These are phyloP conservation scores for Penicillium psychrosexuale DNA, from an alignment of 2,329 filamentous ascomycete genomes.

Conservation along the genomic window DNA sequence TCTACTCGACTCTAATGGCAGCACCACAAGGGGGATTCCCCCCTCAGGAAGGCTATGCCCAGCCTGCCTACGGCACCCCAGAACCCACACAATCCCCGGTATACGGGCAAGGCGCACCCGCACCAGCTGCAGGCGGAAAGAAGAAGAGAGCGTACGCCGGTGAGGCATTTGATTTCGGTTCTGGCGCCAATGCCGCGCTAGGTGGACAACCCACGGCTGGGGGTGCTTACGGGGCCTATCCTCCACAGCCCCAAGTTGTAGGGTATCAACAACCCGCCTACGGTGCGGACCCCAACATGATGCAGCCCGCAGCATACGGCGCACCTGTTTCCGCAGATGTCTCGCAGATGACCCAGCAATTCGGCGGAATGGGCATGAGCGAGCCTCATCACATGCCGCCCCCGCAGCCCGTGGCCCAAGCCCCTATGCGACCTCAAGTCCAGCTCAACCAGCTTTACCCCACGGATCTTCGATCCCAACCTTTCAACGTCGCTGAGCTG, in stretches of 20 bases:
- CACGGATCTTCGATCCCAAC: slow-evolving; percentile 85
- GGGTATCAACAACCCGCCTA: slow-evolving; percentile 45
- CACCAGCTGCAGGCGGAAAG: slow-evolving; percentile 39
- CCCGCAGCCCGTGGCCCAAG: slow-evolving; percentile 43
- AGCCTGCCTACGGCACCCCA: slow-evolving; percentile 41
- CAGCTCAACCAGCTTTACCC: slow-evolving; percentile 84
- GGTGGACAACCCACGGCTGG: slow-evolving; percentile 50
- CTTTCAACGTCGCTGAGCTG: slow-evolving; percentile 89
- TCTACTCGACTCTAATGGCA: slow-evolving; percentile 42
- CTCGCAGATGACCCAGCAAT: slow-evolving; percentile 73
- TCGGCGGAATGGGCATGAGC: slow-evolving; percentile 72
- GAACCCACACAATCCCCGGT: slow-evolving; percentile 36
- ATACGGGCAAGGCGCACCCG: slow-evolving; percentile 31
- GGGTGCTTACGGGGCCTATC: slow-evolving; percentile 62
- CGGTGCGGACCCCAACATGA: slow-evolving; percentile 44
- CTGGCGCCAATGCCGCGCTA: slow-evolving; percentile 73
- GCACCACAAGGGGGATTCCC: slow-evolving; percentile 53
- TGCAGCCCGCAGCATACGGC: slow-evolving; percentile 65
- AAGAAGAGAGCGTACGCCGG: slow-evolving; percentile 96
- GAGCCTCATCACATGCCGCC: slow-evolving; percentile 53
- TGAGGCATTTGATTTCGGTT: slow-evolving; percentile 88
- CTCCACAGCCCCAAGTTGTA: slow-evolving; percentile 50
- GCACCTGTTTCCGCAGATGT: slow-evolving; percentile 56
- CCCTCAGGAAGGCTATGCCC: slow-evolving; percentile 50
- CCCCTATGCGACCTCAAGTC: slow-evolving; percentile 36